phyloP scores from a whole-genome alignment of 1,284 basidiomycete species.

The Irpex sp. region DNA sequence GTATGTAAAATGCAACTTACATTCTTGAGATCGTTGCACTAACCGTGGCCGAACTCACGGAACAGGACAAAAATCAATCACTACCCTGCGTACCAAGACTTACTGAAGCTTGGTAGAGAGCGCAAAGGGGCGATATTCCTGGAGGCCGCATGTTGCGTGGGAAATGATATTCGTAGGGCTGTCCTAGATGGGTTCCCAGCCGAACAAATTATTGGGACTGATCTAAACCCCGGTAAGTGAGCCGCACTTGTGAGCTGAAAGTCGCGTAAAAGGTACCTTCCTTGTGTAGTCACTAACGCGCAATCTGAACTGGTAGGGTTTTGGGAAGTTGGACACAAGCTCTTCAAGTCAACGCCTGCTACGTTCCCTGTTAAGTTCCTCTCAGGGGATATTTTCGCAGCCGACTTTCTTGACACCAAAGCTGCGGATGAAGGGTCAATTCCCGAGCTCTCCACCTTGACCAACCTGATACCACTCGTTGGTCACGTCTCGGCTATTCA shows the following conservation, averaged over 20 bases:
- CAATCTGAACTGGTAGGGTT: conserved; percentile 20
- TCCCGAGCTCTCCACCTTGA: conserved; percentile 24
- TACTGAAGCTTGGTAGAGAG: conserved; percentile 33
- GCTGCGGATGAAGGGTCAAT: background rate
- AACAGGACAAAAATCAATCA: conserved; percentile 24
- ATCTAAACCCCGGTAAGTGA: conserved; percentile 26
- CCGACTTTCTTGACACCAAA: conserved; percentile 23
- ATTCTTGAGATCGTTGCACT: conserved; percentile 32
- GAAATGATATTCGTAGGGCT: conserved; percentile 37
- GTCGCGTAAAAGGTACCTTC: too few species aligned
- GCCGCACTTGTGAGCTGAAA: background rate
- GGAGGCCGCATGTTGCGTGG: conserved; percentile 34
- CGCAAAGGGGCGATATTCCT: conserved; percentile 41
- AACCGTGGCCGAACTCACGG: too few species aligned
- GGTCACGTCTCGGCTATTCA: conserved; percentile 43
- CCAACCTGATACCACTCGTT: conserved; percentile 37
- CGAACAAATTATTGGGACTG: conserved; percentile 29
- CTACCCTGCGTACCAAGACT: conserved; percentile 37
- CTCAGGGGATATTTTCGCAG: conserved; percentile 39
- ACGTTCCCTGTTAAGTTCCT: conserved; percentile 42
- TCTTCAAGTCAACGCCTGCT: conserved; percentile 28
- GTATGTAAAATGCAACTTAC: conserved; percentile 25
- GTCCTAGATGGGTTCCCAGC: conserved; percentile 35
- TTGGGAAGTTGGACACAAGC: conserved; percentile 30
- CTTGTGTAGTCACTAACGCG: background rate